Base-by-base conservation (phyloP, 2,329 filamentous ascomycete species). In the Microdochium nivale region DNA sequence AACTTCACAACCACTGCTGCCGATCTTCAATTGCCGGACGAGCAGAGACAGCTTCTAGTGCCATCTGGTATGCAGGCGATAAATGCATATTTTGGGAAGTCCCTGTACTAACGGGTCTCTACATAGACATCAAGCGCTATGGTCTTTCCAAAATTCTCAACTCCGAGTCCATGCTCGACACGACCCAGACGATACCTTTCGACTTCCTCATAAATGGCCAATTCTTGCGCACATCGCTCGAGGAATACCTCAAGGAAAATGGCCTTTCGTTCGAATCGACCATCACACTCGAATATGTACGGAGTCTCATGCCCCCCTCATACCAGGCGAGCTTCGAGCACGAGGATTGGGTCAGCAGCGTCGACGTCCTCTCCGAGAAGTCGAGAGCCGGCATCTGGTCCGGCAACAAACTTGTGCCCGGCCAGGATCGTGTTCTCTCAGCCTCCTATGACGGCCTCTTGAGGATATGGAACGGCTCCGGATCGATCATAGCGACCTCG, bases 161-260 rank as follows among this genome's bases (percentile, higher is more conserved):
- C 69, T 86, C 84, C 61, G 80, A 84, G 73, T 81, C 81, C 32
- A 85, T 87, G 78, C 82, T 87, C 67, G 75, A 78, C 65, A 85
- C 81, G 47, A 65, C 76, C 25, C 71, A 74, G 11, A 83, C 88
- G 13, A 78, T 91, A 47, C 89, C 89, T 19, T 86, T 99, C 70
- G 94, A 99, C 70, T 97, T 99, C 73, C 80, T 99, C 60, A 86
- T 95, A 71, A 94, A 96, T 69, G 94, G 94, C 67, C 85, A 87
- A 63, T 96, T 95, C 69, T 80, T 99, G 49, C 86, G 88, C 55
- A 88, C 90, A 25, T 90, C 88, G 19, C 81, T 99, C 58, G 89
- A 96, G 66, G 88, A 96, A 63, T 96, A 95, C 70, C 82, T 99
- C 54, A 84, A 84, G 16, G 76, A 84, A 55, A 88, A 94, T 63